Evolutionary conservation across 345 rosid genomes (phyloP), one percentile per base, ranked within the genome.

Genomic region (Citrus maxima): DNA sequence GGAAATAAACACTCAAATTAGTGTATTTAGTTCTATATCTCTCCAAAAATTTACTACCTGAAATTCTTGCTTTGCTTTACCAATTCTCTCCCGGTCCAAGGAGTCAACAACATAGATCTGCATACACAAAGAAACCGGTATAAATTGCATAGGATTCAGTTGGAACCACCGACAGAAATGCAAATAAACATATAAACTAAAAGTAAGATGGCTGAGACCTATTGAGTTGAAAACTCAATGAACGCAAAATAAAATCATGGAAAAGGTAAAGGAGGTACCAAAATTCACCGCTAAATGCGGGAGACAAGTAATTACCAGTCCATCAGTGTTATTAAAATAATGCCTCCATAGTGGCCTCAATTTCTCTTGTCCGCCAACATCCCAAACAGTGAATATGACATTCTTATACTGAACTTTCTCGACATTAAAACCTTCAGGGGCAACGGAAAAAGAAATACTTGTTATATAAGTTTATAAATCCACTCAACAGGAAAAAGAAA

Each of bases 391-490:
- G 88, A 97, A 96, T 55, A 94, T 74, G 72, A 97, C 99, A 88
- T 97, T 94, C 92, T 97, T 97, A 85, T 97, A 97, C 89, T 94
- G 98, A 59, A 97, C 98, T 86, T 97, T 94, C 96, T 97, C 99
- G 80, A 97, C 99, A 67, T 96, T 96, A 89, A 96, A 96, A 79
- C 99, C 99, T 96, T 77, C 55, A 87, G 77, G 51, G 78, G 79
- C 10, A 42, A 37, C 51, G 5, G 24, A 82, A 71, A 25, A 77
- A 58, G 25, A 56, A 54, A 34, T 28, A 32, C 68, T 49, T 70
- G 25, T 34, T 12, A 14, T 1, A 76, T 58, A 38, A 79, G 70
- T 51, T 40, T 46, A 37, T 70, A 42, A 19, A 40, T 67, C 80
- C 40, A 68, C 22, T 62, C 49, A 60, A 59, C 51, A 10, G 51